These are phyloP conservation scores for Hylodesmum podocarpum DNA, from an alignment of 306 rosid genomes.

Conservation along the genomic window DNA sequence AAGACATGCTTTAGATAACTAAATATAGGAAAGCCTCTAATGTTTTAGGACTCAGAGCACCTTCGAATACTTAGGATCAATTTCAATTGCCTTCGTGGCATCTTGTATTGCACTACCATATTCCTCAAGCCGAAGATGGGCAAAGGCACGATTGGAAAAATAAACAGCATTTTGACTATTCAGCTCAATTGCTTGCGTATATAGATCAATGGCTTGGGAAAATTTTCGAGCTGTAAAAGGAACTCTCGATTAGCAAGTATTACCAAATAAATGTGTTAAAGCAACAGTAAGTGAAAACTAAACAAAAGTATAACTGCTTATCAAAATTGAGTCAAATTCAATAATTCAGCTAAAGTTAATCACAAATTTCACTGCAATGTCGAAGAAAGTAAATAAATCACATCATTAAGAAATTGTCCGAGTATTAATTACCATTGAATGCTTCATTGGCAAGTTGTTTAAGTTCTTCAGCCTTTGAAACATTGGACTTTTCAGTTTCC, in stretches of 20 bases:
- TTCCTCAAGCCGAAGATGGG: constrained; percentile 91
- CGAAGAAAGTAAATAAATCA: constrained; percentile 12
- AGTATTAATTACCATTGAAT: constrained; percentile 60
- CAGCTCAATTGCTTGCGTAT: constrained; percentile 80
- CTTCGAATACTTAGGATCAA: constrained; percentile 93
- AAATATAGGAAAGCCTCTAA: constrained; percentile 10
- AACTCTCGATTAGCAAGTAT: constrained; percentile 36
- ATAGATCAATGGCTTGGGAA: constrained; percentile 80
- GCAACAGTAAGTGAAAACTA: not conserved
- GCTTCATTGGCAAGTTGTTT: constrained; percentile 83
- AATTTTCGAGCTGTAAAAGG: constrained; percentile 79
- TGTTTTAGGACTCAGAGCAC: constrained; percentile 38
- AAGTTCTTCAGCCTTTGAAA: constrained; percentile 71
- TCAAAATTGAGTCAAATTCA: not conserved
- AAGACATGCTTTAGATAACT: constrained; percentile 10
- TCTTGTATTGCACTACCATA: constrained; percentile 96
- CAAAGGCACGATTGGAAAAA: constrained; percentile 93
- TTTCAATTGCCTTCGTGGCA: constrained; percentile 88
- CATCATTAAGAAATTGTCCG: not conserved
- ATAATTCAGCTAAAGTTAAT: not conserved
- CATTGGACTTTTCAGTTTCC: constrained; percentile 58
- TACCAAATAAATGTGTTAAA: not conserved
- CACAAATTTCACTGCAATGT: not conserved
- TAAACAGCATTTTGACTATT: constrained; percentile 82
- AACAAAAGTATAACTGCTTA: not conserved